Percentiles rank a stretch among this genome's conserved stretches.
Evolutionary conservation across 352 stramenopile species (phyloP).

Genomic region (Globisporangium sylvaticum): DNA sequence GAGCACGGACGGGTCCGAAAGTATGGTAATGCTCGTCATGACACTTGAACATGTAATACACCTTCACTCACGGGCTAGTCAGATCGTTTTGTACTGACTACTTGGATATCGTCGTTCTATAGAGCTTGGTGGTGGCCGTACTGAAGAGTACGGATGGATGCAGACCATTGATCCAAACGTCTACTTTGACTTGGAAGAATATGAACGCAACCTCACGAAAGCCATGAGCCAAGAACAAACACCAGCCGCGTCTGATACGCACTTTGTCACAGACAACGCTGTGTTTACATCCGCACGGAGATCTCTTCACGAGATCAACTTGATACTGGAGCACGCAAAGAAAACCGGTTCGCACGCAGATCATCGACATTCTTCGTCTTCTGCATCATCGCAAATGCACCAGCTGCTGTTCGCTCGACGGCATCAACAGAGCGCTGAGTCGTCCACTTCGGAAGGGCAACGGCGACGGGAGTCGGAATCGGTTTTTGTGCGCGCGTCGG

Average conservation of each 20-base stretch:
- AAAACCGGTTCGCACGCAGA: not conserved
- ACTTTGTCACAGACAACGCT: conserved; percentile 9
- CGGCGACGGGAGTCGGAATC: not conserved
- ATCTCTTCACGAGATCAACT: not conserved
- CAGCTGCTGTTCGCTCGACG: not conserved
- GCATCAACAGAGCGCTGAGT: not conserved
- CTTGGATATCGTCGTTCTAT: not conserved
- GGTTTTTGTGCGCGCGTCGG: conserved; percentile 31
- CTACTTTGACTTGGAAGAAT: conserved; percentile 36
- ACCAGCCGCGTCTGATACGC: not conserved
- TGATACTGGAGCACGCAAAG: conserved; percentile 4
- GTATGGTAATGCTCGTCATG: conserved; percentile 30
- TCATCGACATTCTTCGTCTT: not conserved
- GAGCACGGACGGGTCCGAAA: conserved; percentile 28
- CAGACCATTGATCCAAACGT: conserved; percentile 24
- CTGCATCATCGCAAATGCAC: not conserved
- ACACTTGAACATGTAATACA: not conserved
- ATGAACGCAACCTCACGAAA: conserved; percentile 26
- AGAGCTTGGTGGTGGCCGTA: not conserved
- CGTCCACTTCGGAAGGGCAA: not conserved
- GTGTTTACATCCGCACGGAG: not conserved
- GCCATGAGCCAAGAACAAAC: conserved; percentile 2
- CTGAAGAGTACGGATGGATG: not conserved
- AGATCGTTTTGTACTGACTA: not conserved
- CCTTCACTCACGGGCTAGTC: not conserved